Base-by-base conservation (phyloP, 1,284 basidiomycete species). In the Tetrapyrgos nigripes region DNA sequence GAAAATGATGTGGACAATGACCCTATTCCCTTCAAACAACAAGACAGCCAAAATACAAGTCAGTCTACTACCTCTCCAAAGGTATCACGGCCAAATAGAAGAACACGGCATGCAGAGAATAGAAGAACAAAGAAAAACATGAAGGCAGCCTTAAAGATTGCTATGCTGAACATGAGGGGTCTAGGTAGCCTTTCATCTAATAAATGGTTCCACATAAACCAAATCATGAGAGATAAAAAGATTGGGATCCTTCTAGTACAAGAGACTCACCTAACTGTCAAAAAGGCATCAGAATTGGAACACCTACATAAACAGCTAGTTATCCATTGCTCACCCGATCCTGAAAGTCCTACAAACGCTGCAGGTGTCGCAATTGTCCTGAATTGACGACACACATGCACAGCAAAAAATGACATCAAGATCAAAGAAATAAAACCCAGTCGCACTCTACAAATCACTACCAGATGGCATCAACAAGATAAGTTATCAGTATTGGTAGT, bases 401-500 rank as follows among this genome's bases (percentile, higher is more conserved):
- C 37, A 31, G 52, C 51, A 14, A 56, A 27, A 26, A 27, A 56
- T 35, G 19, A 23, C 23, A 43, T 47, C 2, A n/a, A 55, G 28
- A 3, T 19, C 8, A 28, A 33, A 11, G 35, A 50, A 14, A 33
- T 60, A 10, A 56, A 56, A 19, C 61, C 58, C 4, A 61, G 63
- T 3, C 48, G 46, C 4, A 61, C 63, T 1, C 49, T 64, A 17
- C 53, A 52, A 14, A 31, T 57, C 2, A 24, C 31, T 8, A 4
- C 52, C n/a, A 58, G 55, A 13, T 62, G 60, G 58, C 53, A 62
- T 44, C 37, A 49, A 1, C 53, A 55, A 10, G 37, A 54, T 17
- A 45, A 37, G 1, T 21, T 59, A 1, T 55, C 54, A 3, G 55
- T 60, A 3, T 54, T 63, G 5, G 57, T 37, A 17, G 26, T 63